These are phyloP conservation scores for Skeletonema costatum DNA, from an alignment of 108 stramenopile genomes.

Conservation along the genomic window DNA sequence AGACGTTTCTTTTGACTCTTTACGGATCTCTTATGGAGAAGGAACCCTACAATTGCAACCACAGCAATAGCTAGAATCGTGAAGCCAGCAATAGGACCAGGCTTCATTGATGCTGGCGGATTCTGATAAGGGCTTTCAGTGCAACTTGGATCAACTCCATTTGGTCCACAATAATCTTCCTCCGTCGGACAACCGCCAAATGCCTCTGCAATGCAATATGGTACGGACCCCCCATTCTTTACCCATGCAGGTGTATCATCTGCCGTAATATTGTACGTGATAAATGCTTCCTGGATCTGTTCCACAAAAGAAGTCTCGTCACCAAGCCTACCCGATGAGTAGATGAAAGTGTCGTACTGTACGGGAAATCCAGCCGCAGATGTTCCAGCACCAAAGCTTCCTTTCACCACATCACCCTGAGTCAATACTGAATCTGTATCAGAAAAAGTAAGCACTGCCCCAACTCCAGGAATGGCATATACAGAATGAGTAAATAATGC, in stretches of 20 bases:
- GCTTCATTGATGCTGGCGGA: neutral
- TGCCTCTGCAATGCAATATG: neutral
- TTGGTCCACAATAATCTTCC: neutral
- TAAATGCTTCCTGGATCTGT: neutral
- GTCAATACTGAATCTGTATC: neutral
- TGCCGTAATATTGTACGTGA: neutral
- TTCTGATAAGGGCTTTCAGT: neutral
- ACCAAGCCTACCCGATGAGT: neutral
- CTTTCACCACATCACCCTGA: neutral
- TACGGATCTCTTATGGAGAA: neutral
- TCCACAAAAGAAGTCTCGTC: neutral
- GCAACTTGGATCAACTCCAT: slow-evolving; percentile 8
- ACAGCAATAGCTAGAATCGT: neutral
- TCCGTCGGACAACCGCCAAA: neutral
- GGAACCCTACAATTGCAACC: neutral
- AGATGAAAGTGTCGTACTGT: neutral
- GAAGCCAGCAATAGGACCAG: slow-evolving; percentile 2
- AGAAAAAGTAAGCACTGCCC: neutral
- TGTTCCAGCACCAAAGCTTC: neutral
- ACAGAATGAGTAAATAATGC: no score
- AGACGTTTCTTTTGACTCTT: slow-evolving; percentile 10
- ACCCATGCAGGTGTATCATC: neutral
- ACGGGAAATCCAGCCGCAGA: neutral
- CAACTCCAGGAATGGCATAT: no score
- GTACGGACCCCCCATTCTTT: neutral